phyloP scores from a whole-genome alignment of 306 rosid species.

The Vigna hirtella region DNA sequence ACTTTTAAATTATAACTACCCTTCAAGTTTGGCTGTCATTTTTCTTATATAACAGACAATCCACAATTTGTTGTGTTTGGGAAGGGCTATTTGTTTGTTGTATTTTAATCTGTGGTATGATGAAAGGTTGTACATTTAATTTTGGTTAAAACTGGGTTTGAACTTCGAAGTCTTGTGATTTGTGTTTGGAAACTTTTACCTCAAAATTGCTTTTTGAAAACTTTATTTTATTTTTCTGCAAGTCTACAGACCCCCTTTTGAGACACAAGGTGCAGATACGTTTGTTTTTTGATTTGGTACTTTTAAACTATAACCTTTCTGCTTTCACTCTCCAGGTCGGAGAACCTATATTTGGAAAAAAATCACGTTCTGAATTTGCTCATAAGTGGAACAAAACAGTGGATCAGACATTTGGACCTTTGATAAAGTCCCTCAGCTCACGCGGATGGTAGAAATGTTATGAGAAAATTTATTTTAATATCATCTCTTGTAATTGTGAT shows the following conservation, averaged over 20 bases:
- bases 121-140: not conserved
- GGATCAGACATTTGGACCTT: conserved; percentile 77
- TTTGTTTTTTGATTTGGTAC: not conserved
- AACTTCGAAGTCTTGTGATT: not conserved
- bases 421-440: conserved; percentile 75
- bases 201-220: not conserved
- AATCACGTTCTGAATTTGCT: conserved; percentile 67
- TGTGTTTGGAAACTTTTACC: not conserved
- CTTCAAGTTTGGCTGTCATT: not conserved
- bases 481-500: conserved; percentile 33
- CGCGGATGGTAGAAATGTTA: conserved; percentile 82
- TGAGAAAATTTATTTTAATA: conserved; percentile 14
- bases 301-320: conserved; percentile 40
- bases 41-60: not conserved
- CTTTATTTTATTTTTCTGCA: not conserved
- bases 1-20: not conserved
- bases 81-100: not conserved
- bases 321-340: conserved; percentile 53
- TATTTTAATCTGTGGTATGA: not conserved
- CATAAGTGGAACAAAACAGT: conserved; percentile 84
- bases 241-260: too few species aligned
- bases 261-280: too few species aligned
- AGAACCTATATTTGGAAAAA: conserved; percentile 76
- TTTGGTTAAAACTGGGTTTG: not conserved
- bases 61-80: conserved; percentile 11